Evolutionary conservation across 257 asterid genomes (phyloP), one percentile per base, ranked within the genome.

Genomic region (Verbascum thapsus): DNA sequence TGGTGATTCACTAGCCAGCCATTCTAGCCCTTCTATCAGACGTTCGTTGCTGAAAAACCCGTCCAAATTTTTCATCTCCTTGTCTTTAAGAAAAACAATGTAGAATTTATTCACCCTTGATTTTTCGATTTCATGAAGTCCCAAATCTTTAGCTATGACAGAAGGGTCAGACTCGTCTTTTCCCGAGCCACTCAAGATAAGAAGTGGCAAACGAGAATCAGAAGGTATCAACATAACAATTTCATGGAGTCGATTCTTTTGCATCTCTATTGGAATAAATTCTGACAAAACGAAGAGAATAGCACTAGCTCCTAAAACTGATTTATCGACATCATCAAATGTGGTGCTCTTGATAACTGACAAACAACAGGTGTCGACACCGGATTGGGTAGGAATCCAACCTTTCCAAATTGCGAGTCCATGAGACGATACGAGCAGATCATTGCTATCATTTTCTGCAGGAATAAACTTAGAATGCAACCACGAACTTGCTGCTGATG

Each of bases 1-100:
- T 47, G 85, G 85, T 55, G 95, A 82, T 73, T 87, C 90, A 61
- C 72, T 55, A 30, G 97, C 96, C 74, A 92, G 76, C 99, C 99
- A 92, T 66, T 83, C 81, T 51, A 92, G 76, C 6, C 95, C 97
- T 69, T 73, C 81, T 65, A 84, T 78, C 23, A 92, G 77, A 69
- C 71, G 79, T 58, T 85, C 76, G 51, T 84, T 85, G 22, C 90
- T 85, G 77, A 87, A 84, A 76, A 83, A 89, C 12, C 88, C 88
- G 50, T 66, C 76, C 35, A 66, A 34, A 54, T 73, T 76, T 68
- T 72, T 69, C 57, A 13, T 61, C 9, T 62, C 80, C 42, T 58
- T 64, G 61, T 72, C 74, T 78, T 76, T 81, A 2, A 92, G 94
- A 67, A 69, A 87, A 62, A 65, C 30, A 59, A 91, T 73, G 71